Percentiles rank a stretch among this genome's conserved stretches.
phyloP scores from a whole-genome alignment of 306 rosid species.

The Alnus glutinosa region DNA sequence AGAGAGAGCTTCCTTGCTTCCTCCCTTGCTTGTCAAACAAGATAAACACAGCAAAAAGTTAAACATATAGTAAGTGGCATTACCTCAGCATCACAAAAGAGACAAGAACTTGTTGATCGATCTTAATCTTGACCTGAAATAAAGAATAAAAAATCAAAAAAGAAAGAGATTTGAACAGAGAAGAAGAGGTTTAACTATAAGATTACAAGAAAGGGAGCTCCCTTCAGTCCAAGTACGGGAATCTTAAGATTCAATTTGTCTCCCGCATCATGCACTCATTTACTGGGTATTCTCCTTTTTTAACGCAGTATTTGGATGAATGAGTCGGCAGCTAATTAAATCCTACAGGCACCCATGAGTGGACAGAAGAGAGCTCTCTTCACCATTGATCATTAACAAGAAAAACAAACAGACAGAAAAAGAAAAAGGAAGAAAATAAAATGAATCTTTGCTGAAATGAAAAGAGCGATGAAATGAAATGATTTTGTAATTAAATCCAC shows the following conservation, averaged over 20 bases:
- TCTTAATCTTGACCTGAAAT: not conserved
- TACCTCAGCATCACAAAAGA: not conserved
- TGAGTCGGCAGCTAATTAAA: constrained; percentile 97
- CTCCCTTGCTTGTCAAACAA: no score
- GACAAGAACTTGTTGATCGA: not conserved
- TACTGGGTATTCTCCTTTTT: constrained; percentile 38
- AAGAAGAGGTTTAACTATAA: not conserved
- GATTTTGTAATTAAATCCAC: no score
- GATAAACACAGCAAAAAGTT: not conserved
- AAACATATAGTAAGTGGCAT: not conserved
- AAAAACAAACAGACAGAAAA: not conserved
- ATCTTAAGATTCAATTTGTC: constrained; percentile 77
- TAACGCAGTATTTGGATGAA: constrained; percentile 86
- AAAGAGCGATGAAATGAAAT: not conserved
- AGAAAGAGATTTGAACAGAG: no score
- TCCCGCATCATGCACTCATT: constrained; percentile 96
- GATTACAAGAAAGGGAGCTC: constrained; percentile 73
- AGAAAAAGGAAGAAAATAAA: not conserved
- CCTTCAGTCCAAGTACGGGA: constrained; percentile 99
- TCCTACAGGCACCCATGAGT: constrained; percentile 55
- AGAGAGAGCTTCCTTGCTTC: not conserved
- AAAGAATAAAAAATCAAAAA: not conserved
- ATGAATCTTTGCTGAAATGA: not conserved
- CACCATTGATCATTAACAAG: not conserved
- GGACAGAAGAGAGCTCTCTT: constrained; percentile 99